These are phyloP conservation scores for Angomonas ambiguus DNA, from an alignment of 208 protist genomes.

Conservation along the genomic window DNA sequence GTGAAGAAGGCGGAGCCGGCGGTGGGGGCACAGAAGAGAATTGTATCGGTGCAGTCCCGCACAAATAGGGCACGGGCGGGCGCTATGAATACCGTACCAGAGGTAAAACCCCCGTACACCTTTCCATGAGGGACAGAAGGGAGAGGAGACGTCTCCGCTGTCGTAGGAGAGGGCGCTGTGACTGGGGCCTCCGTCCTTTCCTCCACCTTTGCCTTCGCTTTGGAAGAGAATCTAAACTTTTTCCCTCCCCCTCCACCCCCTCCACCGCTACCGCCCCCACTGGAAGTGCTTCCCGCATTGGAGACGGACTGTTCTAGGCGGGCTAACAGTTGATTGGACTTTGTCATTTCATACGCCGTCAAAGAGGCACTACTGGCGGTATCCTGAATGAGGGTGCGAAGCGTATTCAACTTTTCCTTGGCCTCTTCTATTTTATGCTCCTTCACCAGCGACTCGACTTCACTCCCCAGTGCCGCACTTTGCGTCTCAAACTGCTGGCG, in stretches of 20 bases:
- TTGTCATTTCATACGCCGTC: slow-evolving; percentile 76
- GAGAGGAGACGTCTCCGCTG: background rate
- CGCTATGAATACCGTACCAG: background rate
- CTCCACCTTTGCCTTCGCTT: slow-evolving; percentile 20
- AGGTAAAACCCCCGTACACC: background rate
- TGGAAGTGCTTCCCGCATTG: slow-evolving; percentile 6
- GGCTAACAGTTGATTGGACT: slow-evolving; percentile 53
- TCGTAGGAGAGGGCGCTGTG: background rate
- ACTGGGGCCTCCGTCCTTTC: background rate
- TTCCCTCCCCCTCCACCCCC: slow-evolving; percentile 14
- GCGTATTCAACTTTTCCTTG: slow-evolving; percentile 34
- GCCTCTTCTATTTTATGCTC: slow-evolving; percentile 27
- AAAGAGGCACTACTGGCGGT: slow-evolving; percentile 43
- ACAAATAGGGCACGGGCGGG: slow-evolving; percentile 6
- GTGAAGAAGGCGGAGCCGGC: slow-evolving; percentile 79
- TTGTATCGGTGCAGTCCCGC: slow-evolving; percentile 19
- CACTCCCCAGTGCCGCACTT: slow-evolving; percentile 26
- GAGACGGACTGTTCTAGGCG: slow-evolving; percentile 63
- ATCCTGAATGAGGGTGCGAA: slow-evolving; percentile 57
- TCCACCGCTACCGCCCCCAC: background rate
- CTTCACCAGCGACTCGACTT: slow-evolving; percentile 23
- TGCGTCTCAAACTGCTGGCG: slow-evolving; percentile 65
- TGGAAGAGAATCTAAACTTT: slow-evolving; percentile 63
- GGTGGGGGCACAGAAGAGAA: slow-evolving; percentile 55
- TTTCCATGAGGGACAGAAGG: background rate